Evolutionary conservation across 2,329 filamentous ascomycete species (phyloP), one percentile per base, ranked within the genome.

Genomic region (Talaromyces sp.): DNA sequence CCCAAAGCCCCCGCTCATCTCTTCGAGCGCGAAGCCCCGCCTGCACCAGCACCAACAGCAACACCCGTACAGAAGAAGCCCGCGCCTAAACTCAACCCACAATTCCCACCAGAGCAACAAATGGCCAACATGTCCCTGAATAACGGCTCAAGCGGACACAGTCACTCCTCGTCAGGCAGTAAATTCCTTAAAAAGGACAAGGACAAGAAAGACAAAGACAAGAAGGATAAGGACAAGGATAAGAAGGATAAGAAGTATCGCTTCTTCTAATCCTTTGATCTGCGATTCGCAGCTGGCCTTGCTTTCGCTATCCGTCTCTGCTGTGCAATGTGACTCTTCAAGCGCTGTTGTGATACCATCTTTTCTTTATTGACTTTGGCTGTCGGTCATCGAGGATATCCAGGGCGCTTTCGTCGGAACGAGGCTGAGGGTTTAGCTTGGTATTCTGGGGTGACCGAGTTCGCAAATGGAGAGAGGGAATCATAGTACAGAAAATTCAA

Each of bases 1-100:
- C 88, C 86, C n/a, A 86, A 87, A 56, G 89, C 92, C 0, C 94
- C 94, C 1, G 86, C 86, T 5, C 90, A 96, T 75, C 76, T 99
- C 9, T 94, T 94, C 62, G 91, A 96, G 71, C 84, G 86, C 46
- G 84, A 87, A 20, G 74, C 79, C 41, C 77, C 78, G 3, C 78
- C 85, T 35, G 74, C 77, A 35, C 84, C 87, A 10, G 56, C 59
- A 30, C n/a, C n/a, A n/a, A n/a, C n/a, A n/a, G n/a, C 63, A 63
- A 20, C 55, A 59, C 19, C 62, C 58, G n/a, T 61, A 66, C 51
- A 65, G 63, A 52, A 63, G 11, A 54, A 58, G 3, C 60, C 64
- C 9, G 54, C 53, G 17, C 55, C 62, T 3, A 52, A 60, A 32
- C 58, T 60, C 49, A 67, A 65, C 43, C 62, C 60, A 7, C 64